Conservation (phyloP, 257 asterid genomes). For the Jacaranda copaia region DNA sequence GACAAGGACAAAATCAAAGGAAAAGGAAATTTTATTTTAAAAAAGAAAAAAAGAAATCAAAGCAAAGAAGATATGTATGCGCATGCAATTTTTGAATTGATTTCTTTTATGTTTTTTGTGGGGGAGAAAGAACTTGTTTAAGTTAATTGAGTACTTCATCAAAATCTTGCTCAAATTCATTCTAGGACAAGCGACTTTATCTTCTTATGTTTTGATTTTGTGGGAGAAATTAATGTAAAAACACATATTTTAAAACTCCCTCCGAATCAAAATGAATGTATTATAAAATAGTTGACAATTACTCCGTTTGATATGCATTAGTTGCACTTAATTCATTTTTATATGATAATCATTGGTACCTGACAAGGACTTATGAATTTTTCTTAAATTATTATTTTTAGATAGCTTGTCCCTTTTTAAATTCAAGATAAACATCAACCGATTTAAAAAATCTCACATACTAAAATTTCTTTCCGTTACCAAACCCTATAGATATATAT, state of each 20-base stretch:
- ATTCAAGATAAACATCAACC: conserved; percentile 22
- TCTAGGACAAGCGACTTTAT: background rate
- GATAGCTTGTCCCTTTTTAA: background rate
- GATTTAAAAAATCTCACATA: conserved; percentile 16
- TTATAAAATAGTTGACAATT: no score
- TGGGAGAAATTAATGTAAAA: background rate
- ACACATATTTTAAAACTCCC: background rate
- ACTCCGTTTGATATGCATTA: no score
- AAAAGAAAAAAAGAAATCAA: background rate
- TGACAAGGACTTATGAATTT: background rate
- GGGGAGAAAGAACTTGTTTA: background rate
- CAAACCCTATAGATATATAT: conserved; percentile 13
- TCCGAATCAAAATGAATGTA: no score
- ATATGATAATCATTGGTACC: no score
- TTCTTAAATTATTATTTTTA: background rate
- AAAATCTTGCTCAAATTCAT: background rate
- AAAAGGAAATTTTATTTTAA: background rate
- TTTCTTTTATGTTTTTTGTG: background rate
- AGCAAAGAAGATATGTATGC: background rate
- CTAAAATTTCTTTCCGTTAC: background rate
- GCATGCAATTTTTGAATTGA: conserved; percentile 36
- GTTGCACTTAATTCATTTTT: no score
- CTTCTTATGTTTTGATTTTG: background rate
- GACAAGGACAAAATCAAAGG: conserved; percentile 15
- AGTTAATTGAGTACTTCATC: no score